Base-by-base conservation (phyloP, 495 filamentous ascomycete genomes). In the Penicillium malachiteum region DNA sequence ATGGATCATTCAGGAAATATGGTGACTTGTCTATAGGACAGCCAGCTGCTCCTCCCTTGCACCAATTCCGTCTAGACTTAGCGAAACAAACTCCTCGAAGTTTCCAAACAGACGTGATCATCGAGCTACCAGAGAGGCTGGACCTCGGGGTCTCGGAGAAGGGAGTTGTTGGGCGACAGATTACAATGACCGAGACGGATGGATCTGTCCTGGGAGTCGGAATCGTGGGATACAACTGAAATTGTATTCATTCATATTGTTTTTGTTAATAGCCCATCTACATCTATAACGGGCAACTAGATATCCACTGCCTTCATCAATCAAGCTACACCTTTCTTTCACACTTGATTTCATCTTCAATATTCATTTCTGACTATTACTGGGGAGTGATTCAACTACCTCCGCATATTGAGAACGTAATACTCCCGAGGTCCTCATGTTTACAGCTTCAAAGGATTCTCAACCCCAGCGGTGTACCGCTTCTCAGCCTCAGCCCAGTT, bases 401-500 rank as follows among this genome's bases (percentile, higher is more conserved):
- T 26, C 21, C 21, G 4, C 21, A 26, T 26, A 26, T 1, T 26
- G 4, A 26, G 21, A 26, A 1, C 21, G 4, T 26, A 4, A 43
- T 43, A 2, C 40, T 42, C n/a, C 7, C 14, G n/a, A 43, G 14
- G 14, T 43, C 40, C n/a, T 16, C 40, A 43, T 13, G 18, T 4
- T 55, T 16, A 61, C 37, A 72, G 59, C 56, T 72, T 71, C 32
- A 71, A 18, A 9, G 39, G 50, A 10, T 62, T 65, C 48, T 71
- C 62, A 16, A 71, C 62, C 5, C 69, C 74, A 41, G 64, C 60
- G 39, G 47, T 62, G 65, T 89, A 93, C 47, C 94, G 83, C 62
- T 86, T 81, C 80, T 96, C 94, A 3, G 89, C 92, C 40, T 86
- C 84, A 68, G 87, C 89, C 94, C 94, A 98, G 75, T 97, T 96